A percentile compares a stretch with the other conserved stretches of the same genome.
phyloP scores from a whole-genome alignment of 306 rosid genomes.

The Vicia villosa region DNA sequence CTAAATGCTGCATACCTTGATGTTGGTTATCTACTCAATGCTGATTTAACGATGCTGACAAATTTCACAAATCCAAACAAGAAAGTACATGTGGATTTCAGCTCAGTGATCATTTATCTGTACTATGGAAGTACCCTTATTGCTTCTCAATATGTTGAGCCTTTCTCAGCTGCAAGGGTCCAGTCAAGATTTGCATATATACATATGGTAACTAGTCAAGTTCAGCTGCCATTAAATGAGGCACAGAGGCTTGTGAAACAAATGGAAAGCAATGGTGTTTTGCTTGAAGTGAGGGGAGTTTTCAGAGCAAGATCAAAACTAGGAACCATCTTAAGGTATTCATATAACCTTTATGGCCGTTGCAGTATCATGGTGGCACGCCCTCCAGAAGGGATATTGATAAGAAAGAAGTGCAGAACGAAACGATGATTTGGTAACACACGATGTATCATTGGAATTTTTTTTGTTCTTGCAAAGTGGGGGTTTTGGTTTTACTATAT shows the following conservation, averaged over 20 bases:
- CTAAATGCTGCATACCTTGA: conserved; percentile 91
- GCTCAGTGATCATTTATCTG: conserved; percentile 56
- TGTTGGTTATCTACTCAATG: conserved; percentile 84
- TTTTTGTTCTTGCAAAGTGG: conserved; percentile 33
- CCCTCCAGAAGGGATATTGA: conserved; percentile 73
- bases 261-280: conserved; percentile 59
- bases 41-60: conserved; percentile 73
- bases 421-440: conserved; percentile 45
- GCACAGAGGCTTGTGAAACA: conserved; percentile 61
- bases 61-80: conserved; percentile 93
- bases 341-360: conserved; percentile 60
- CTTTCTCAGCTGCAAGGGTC: conserved; percentile 66
- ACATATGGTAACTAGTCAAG: conserved; percentile 76
- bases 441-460: conserved; percentile 15
- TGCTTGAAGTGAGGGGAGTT: conserved; percentile 56
- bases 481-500: conserved; percentile 36
- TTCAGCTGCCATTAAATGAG: conserved; percentile 60
- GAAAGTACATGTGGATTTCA: conserved; percentile 78
- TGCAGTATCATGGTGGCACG: conserved; percentile 62
- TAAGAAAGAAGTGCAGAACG: conserved; percentile 62
- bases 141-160: conserved; percentile 64
- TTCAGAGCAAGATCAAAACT: conserved; percentile 72
- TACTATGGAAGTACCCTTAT: conserved; percentile 72
- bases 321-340: conserved; percentile 69
- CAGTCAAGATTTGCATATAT: conserved; percentile 56